phyloP scores from a whole-genome alignment of 2,329 filamentous ascomycete species.

The Acrodontium crateriforme region DNA sequence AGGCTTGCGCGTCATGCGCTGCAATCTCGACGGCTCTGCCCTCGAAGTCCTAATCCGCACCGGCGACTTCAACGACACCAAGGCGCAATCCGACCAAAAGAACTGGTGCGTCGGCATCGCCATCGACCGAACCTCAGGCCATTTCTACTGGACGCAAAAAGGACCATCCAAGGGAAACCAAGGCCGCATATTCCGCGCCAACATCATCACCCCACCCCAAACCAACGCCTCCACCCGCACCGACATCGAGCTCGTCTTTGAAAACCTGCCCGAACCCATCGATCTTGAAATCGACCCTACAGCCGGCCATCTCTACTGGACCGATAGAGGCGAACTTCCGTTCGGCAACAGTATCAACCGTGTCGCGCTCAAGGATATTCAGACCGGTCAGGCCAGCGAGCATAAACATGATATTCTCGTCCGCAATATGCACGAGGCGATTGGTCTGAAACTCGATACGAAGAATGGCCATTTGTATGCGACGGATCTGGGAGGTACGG shows the following conservation, averaged over 20 bases:
- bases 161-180: constrained; percentile 36
- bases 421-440: constrained; percentile 11
- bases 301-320: constrained; percentile 40
- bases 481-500: neutral
- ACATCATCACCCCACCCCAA: constrained; percentile 26
- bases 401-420: constrained; percentile 8
- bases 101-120: constrained; percentile 37
- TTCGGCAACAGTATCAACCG: constrained; percentile 41
- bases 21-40: constrained; percentile 22
- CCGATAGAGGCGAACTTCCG: constrained; percentile 45
- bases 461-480: neutral
- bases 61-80: constrained; percentile 15
- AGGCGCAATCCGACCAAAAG: constrained; percentile 18
- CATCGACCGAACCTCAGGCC: constrained; percentile 27
- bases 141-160: constrained; percentile 49
- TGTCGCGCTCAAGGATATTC: constrained; percentile 4
- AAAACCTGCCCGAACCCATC: constrained; percentile 40
- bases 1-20: constrained; percentile 25
- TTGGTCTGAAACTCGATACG: constrained; percentile 8
- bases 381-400: constrained; percentile 6
- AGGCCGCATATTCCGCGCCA: constrained; percentile 41
- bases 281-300: constrained; percentile 42
- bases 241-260: constrained; percentile 32
- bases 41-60: constrained; percentile 28
- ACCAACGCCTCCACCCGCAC: constrained; percentile 22